Evolutionary conservation across 345 rosid species (phyloP).

Genomic region (Eucalyptus brandiana): DNA sequence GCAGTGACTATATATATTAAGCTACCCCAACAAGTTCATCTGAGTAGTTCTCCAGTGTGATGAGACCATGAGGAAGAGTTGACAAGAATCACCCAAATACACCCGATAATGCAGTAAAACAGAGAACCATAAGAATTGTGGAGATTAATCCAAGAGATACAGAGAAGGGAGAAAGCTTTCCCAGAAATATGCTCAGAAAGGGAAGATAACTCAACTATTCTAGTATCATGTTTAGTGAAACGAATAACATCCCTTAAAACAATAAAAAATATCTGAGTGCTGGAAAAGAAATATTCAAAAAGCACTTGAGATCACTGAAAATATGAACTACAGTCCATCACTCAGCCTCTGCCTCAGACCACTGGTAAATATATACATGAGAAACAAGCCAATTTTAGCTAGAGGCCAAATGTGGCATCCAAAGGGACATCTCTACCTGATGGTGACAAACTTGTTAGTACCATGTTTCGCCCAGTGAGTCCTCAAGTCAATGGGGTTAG

Average conservation of each 20-base stretch:
- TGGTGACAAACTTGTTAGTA: slow-evolving; percentile 24
- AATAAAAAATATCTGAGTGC: background rate
- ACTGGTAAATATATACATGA: background rate
- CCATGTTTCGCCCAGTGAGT: slow-evolving; percentile 26
- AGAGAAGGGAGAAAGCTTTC: background rate
- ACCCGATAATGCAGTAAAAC: background rate
- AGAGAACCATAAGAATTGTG: background rate
- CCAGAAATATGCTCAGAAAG: background rate
- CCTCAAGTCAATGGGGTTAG: slow-evolving; percentile 16
- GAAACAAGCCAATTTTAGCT: background rate
- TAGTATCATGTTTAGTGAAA: background rate
- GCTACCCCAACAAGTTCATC: background rate
- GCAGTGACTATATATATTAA: background rate
- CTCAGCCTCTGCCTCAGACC: background rate
- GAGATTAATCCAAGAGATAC: background rate
- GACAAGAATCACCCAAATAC: background rate
- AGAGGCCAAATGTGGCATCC: background rate
- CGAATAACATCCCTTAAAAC: background rate
- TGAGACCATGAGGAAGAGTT: background rate
- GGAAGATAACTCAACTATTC: background rate
- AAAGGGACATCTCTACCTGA: slow-evolving; percentile 5
- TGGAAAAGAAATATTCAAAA: background rate
- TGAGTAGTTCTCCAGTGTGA: background rate
- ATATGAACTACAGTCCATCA: background rate
- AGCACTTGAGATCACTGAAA: background rate